Evolutionary conservation across 78 protist species (phyloP).

Genomic region (Chrysochromulina tobinii): DNA sequence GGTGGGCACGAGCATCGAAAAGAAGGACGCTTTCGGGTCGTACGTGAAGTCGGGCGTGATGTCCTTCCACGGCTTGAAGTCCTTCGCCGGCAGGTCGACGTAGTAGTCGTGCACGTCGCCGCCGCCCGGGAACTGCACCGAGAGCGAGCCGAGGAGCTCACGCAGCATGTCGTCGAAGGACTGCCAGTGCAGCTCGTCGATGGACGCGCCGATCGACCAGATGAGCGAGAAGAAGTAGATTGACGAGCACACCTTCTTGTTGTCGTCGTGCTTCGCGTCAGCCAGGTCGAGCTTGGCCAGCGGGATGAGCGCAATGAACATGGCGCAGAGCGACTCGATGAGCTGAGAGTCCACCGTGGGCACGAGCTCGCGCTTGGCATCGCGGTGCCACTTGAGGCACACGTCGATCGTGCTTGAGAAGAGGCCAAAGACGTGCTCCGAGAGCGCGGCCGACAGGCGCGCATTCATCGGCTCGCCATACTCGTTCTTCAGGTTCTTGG

Average conservation of each 20-base stretch:
- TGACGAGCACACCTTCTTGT: background rate
- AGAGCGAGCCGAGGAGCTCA: slow-evolving; percentile 6
- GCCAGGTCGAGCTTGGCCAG: background rate
- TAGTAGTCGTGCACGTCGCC: slow-evolving; percentile 3
- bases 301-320: slow-evolving; percentile 21
- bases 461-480: too few relatives aligned
- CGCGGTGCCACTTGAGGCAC: background rate
- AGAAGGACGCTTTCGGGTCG: slow-evolving; percentile 43
- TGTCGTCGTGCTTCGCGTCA: too few relatives aligned
- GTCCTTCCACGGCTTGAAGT: background rate
- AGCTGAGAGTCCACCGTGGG: slow-evolving; percentile 45
- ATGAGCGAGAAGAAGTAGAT: slow-evolving; percentile 51
- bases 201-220: slow-evolving; percentile 76
- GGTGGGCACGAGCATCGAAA: slow-evolving; percentile 62
- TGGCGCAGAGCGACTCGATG: slow-evolving; percentile 15
- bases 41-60: slow-evolving; percentile 28
- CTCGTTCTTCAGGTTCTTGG: background rate
- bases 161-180: slow-evolving; percentile 50
- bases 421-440: background rate
- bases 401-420: background rate
- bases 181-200: slow-evolving; percentile 3
- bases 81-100: slow-evolving; percentile 10
- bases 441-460: background rate
- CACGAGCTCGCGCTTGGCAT: slow-evolving; percentile 30
- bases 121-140: background rate